phyloP scores from a whole-genome alignment of 1,284 basidiomycete genomes.

The Psilocybe mexicana region DNA sequence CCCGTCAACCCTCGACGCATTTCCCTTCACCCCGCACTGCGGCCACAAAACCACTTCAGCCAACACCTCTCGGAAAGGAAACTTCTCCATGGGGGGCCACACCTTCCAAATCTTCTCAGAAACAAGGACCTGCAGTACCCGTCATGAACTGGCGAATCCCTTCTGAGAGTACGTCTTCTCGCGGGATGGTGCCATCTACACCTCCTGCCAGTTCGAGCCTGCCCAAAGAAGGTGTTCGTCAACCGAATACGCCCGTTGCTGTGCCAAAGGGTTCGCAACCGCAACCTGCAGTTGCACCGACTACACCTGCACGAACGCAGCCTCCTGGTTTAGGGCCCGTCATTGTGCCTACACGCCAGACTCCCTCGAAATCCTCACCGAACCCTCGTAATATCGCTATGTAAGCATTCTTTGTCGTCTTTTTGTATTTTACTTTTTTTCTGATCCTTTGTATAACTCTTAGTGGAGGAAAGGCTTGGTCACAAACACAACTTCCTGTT shows the following conservation, averaged over 20 bases:
- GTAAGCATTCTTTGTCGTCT: background rate
- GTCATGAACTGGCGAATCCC: slow-evolving; percentile 8
- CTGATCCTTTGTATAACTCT: slow-evolving; percentile 4
- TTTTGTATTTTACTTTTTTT: background rate
- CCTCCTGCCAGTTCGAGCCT: slow-evolving; percentile 6
- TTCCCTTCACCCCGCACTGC: slow-evolving; percentile 2
- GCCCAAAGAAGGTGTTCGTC: background rate
- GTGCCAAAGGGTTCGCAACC: background rate
- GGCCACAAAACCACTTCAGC: background rate
- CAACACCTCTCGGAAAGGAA: background rate
- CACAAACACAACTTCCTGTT: slow-evolving; percentile 40
- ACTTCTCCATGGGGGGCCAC: background rate
- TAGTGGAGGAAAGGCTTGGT: slow-evolving; percentile 60
- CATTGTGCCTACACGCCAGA: slow-evolving; percentile 55
- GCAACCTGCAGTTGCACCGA: background rate
- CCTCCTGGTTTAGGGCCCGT: slow-evolving; percentile 53
- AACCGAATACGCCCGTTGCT: too few species aligned
- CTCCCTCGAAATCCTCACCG: slow-evolving; percentile 31
- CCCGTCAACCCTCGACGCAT: slow-evolving; percentile 1
- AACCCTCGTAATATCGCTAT: slow-evolving; percentile 40
- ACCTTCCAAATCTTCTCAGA: slow-evolving; percentile 2
- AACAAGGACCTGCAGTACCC: slow-evolving; percentile 1
- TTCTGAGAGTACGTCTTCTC: slow-evolving; percentile 2
- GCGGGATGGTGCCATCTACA: slow-evolving; percentile 1
- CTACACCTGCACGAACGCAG: slow-evolving; percentile 16